Evolutionary conservation across 805 yeast genomes (phyloP).

Genomic region (Nakazawaea wickerhamii): DNA sequence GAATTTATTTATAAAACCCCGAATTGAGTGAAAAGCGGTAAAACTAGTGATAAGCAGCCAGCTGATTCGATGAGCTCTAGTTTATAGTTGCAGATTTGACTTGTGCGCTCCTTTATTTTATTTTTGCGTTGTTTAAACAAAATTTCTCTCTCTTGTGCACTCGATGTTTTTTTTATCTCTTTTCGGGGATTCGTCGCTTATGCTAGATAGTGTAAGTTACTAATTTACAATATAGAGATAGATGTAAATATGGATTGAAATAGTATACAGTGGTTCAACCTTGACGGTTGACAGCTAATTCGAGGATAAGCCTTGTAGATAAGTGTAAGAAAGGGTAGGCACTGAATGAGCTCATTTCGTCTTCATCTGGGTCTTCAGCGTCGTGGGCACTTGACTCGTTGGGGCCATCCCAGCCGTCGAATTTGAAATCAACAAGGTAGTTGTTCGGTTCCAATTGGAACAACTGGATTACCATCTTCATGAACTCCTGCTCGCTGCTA

Average conservation of each 20-base stretch:
- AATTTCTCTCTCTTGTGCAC: too few relatives aligned
- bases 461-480: conserved; percentile 96
- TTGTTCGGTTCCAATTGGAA: conserved; percentile 95
- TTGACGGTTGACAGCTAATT: conserved; percentile 91
- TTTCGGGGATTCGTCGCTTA: too few relatives aligned
- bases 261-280: too few relatives aligned
- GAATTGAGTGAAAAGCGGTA: too few relatives aligned
- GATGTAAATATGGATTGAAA: background rate
- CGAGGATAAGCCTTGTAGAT: conserved; percentile 92
- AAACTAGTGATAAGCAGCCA: too few relatives aligned
- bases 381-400: conserved; percentile 31
- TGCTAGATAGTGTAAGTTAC: too few relatives aligned
- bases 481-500: conserved; percentile 42
- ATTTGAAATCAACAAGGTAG: conserved; percentile 93
- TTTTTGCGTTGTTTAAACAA: too few relatives aligned
- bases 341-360: conserved; percentile 83
- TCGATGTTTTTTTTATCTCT: too few relatives aligned
- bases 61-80: too few relatives aligned
- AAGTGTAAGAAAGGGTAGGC: conserved; percentile 94
- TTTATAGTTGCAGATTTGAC: too few relatives aligned
- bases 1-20: too few relatives aligned
- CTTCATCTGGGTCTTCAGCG: conserved; percentile 34
- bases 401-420: conserved; percentile 88
- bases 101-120: too few relatives aligned
- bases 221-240: background rate